phyloP scores from a whole-genome alignment of 1,139 yeast species.

The Kluyveromyces sp. region DNA sequence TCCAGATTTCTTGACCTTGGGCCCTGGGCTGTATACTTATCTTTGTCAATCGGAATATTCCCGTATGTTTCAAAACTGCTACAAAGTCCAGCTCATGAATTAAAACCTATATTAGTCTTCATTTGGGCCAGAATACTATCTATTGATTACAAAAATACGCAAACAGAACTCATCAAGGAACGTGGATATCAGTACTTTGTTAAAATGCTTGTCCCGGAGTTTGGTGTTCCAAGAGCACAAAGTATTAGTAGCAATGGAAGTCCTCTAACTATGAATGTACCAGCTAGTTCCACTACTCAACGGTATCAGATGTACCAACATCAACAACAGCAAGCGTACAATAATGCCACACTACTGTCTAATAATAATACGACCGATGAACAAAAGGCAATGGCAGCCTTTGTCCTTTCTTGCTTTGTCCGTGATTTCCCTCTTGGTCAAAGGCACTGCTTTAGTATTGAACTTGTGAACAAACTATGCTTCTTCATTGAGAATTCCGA shows the following conservation, averaged over 20 bases:
- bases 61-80: slow-evolving; percentile 86
- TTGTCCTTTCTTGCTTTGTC: slow-evolving; percentile 76
- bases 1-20: slow-evolving; percentile 88
- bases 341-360: slow-evolving; percentile 11
- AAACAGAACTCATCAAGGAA: slow-evolving; percentile 85
- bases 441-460: slow-evolving; percentile 66
- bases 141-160: slow-evolving; percentile 83
- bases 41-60: slow-evolving; percentile 89
- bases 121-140: slow-evolving; percentile 99
- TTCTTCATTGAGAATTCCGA: slow-evolving; percentile 64
- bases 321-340: slow-evolving; percentile 12
- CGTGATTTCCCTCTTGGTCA: slow-evolving; percentile 77
- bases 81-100: slow-evolving; percentile 92
- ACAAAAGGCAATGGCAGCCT: slow-evolving; percentile 93
- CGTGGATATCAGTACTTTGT: slow-evolving; percentile 86
- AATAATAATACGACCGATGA: slow-evolving; percentile 47
- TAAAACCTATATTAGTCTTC: slow-evolving; percentile 87
- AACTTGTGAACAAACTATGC: slow-evolving; percentile 61
- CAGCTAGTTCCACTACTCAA: slow-evolving; percentile 15
- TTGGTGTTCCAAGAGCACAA: slow-evolving; percentile 31
- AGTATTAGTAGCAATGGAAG: slow-evolving; percentile 28
- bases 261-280: slow-evolving; percentile 29
- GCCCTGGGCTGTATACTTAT: slow-evolving; percentile 94
- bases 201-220: slow-evolving; percentile 53
- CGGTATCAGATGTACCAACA: slow-evolving; percentile 17